Conservation (phyloP, 2,329 filamentous ascomycete species). For the Ceratocystis eucalypticola region DNA sequence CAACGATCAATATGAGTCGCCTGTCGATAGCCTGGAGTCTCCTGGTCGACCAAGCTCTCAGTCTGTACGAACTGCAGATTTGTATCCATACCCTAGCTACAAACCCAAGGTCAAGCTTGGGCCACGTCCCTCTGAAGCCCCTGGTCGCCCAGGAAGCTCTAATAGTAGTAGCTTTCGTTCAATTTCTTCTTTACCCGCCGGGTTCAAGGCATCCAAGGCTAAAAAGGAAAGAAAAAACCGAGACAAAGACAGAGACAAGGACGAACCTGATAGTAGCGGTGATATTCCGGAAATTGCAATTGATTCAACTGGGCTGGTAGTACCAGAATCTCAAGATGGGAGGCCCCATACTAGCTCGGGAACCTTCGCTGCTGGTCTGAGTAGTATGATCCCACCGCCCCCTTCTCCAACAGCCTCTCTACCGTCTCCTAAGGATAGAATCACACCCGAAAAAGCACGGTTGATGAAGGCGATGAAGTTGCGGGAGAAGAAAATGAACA, state of each 20-base stretch:
- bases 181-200: constrained; percentile 65
- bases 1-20: constrained; percentile 31
- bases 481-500: constrained; percentile 55
- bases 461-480: constrained; percentile 90
- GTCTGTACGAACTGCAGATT: constrained; percentile 35
- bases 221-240: constrained; percentile 18
- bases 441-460: constrained; percentile 79
- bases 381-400: constrained; percentile 13
- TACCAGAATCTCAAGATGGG: constrained; percentile 23
- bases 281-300: constrained; percentile 29
- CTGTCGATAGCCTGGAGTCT: constrained; percentile 31
- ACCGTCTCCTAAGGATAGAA: constrained; percentile 33
- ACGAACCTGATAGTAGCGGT: constrained; percentile 22
- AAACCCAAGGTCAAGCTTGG: constrained; percentile 82
- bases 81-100: constrained; percentile 38
- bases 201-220: constrained; percentile 48
- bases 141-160: constrained; percentile 46
- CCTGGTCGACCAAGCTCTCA: constrained; percentile 37
- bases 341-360: constrained; percentile 27
- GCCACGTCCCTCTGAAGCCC: constrained; percentile 64
- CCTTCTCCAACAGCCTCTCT: constrained; percentile 17
- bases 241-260: constrained; percentile 22
- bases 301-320: constrained; percentile 23
- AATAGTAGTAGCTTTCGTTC: constrained; percentile 51
- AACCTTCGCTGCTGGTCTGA: constrained; percentile 7